Evolutionary conservation across 805 yeast genomes (phyloP).

Genomic region (Candida ortonii): DNA sequence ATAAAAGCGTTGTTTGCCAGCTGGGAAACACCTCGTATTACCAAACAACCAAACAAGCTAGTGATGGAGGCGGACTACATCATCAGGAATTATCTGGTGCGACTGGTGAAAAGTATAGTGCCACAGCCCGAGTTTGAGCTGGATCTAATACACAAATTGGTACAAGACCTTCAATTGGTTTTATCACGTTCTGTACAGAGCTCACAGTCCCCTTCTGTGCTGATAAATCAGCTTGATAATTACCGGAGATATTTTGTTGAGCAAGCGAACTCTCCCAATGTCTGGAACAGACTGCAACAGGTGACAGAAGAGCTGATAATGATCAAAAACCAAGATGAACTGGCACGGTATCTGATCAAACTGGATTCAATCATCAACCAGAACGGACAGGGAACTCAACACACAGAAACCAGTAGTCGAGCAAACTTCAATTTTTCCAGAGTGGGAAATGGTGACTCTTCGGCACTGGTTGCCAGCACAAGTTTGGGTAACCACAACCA

Average conservation of each 20-base stretch:
- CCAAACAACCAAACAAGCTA: background rate
- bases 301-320: slow-evolving; percentile 20
- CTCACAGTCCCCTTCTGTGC: slow-evolving; percentile 2
- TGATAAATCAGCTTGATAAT: slow-evolving; percentile 7
- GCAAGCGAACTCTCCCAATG: slow-evolving; percentile 5
- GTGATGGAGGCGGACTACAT: slow-evolving; percentile 24
- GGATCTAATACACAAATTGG: slow-evolving; percentile 10
- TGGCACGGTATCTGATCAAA: slow-evolving; percentile 22
- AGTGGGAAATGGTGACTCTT: slow-evolving; percentile 4
- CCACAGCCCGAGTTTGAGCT: slow-evolving; percentile 14
- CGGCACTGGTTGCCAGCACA: slow-evolving; percentile 10
- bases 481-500: slow-evolving; percentile 8
- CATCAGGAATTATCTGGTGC: slow-evolving; percentile 19
- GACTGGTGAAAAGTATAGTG: slow-evolving; percentile 17
- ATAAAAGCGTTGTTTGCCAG: too few species aligned
- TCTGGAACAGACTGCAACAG: slow-evolving; percentile 22
- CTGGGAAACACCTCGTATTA: background rate
- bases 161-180: slow-evolving; percentile 13
- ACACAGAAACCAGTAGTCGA: too few species aligned
- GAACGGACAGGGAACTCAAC: slow-evolving; percentile 4
- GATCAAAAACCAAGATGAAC: slow-evolving; percentile 16
- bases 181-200: slow-evolving; percentile 12
- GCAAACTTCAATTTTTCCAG: too few species aligned
- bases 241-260: slow-evolving; percentile 11
- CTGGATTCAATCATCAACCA: slow-evolving; percentile 17